Conservation (phyloP, 139 green algal genomes). For the Desmodesmus armatus region DNA sequence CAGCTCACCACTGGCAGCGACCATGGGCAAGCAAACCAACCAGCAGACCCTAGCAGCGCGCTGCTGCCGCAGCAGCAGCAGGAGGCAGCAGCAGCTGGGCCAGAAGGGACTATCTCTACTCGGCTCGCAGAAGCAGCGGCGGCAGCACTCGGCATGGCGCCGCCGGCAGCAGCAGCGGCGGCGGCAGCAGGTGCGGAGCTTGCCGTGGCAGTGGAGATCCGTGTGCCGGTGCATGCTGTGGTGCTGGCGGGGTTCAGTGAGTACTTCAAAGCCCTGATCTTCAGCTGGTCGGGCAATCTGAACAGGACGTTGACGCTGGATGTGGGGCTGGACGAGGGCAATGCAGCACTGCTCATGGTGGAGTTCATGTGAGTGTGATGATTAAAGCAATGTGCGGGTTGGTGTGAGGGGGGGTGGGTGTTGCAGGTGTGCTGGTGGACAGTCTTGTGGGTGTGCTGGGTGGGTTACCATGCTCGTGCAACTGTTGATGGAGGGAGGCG, state of each 20-base stretch:
- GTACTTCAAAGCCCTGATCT: slow-evolving; percentile 44
- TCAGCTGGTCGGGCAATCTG: slow-evolving; percentile 32
- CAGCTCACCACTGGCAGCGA: neutral
- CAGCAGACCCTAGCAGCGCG: slow-evolving; percentile 30
- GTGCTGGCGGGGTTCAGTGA: slow-evolving; percentile 43
- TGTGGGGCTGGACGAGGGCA: slow-evolving; percentile 23
- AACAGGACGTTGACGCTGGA: slow-evolving; percentile 37
- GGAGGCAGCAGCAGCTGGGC: no score
- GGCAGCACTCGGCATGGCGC: neutral
- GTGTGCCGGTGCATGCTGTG: slow-evolving; percentile 38
- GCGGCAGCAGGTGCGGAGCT: slow-evolving; percentile 6
- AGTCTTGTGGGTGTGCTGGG: no score
- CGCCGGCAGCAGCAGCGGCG: slow-evolving; percentile 12
- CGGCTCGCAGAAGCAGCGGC: slow-evolving; percentile 11
- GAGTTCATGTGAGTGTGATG: slow-evolving; percentile 46
- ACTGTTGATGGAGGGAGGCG: no score
- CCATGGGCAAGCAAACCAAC: neutral
- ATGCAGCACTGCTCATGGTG: slow-evolving; percentile 38
- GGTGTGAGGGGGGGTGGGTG: neutral
- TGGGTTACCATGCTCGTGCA: no score
- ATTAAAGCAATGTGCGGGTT: neutral
- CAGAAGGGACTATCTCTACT: no score
- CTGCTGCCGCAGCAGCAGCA: slow-evolving; percentile 36
- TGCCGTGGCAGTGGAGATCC: slow-evolving; percentile 9
- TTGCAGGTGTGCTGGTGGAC: neutral